Base-by-base conservation (phyloP, 495 filamentous ascomycete genomes). In the Aspergillus sparsus region DNA sequence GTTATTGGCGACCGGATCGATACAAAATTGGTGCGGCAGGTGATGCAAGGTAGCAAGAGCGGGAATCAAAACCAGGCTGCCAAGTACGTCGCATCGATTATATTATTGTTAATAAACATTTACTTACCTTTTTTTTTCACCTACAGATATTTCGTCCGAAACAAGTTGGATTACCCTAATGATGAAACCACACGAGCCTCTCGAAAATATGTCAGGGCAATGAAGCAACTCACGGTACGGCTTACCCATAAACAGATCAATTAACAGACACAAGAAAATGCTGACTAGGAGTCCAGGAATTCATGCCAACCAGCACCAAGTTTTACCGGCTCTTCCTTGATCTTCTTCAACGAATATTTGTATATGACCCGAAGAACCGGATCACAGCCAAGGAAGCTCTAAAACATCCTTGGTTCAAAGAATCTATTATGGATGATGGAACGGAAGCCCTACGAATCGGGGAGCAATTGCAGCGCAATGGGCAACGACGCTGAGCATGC, bases 361-460 rank as follows among this genome's bases (percentile, higher is more conserved):
- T 97, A 33, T 98, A 98, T 71, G 93, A 98, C 62, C 93, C 95
- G 3, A 87, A 86, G 49, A 83, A 88, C 57, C 86, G 94, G 33
- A 96, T 98, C 66, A 96, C 91, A 5, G 94, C 94, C 55, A 91
- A 96, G 64, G 77, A 95, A 67, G 94, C 94, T 7, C 77, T 98
- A 46, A 85, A 93, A 60, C 94, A 98, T 68, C 85, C 89, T 0
- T 98, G 94, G 94, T 98, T 98, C 77, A 88, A 87, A 63, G 93
- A 98, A 72, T 79, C 80, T 7, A 78, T 88, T 3, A 83, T 88
- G 18, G 94, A 98, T 68, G 94, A 98, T 70, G 94, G 94, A 37
- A 97, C 93, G 18, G 95, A 98, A 76, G 94, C 94, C 39, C 82
- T 87, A 32, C 88, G 89, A 63, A 90, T 95, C 54, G 80, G 71